Conservation (phyloP, 2,329 filamentous ascomycete species). For the Beauveria rudraprayagi region DNA sequence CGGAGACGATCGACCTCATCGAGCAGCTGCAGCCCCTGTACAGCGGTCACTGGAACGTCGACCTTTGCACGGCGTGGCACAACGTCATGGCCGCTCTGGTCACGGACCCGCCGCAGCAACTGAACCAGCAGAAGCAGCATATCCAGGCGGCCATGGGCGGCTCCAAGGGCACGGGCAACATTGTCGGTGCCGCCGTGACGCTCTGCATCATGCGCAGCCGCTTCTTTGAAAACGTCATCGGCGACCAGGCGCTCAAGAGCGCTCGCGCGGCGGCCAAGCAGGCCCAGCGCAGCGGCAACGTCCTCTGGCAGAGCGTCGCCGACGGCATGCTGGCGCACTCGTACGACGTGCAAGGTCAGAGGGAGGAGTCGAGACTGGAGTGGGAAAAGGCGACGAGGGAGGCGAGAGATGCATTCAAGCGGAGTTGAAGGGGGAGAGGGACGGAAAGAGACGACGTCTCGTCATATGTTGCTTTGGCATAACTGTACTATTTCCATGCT, state of each 20-base stretch:
- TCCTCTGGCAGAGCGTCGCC: slow-evolving; percentile 72
- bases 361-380: slow-evolving; percentile 32
- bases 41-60: slow-evolving; percentile 59
- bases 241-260: slow-evolving; percentile 71
- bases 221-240: slow-evolving; percentile 76
- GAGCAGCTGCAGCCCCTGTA: slow-evolving; percentile 61
- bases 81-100: slow-evolving; percentile 63
- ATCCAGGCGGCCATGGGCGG: slow-evolving; percentile 65
- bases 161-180: slow-evolving; percentile 63
- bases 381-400: slow-evolving; percentile 34
- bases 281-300: slow-evolving; percentile 61
- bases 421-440: slow-evolving; percentile 19
- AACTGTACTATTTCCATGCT: slow-evolving; percentile 16
- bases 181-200: slow-evolving; percentile 72
- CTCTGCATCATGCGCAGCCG: slow-evolving; percentile 78
- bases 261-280: slow-evolving; percentile 61
- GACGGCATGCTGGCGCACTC: slow-evolving; percentile 71
- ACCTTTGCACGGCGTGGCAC: slow-evolving; percentile 70
- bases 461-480: slow-evolving; percentile 13
- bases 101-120: slow-evolving; percentile 53
- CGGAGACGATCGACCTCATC: slow-evolving; percentile 52
- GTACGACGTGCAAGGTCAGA: slow-evolving; percentile 63
- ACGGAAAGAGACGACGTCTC: background rate
- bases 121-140: slow-evolving; percentile 70
- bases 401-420: slow-evolving; percentile 34